Evolutionary conservation across 2,329 filamentous ascomycete species (phyloP), one percentile per base, ranked within the genome.

Genomic region (Cladosporium sp.): DNA sequence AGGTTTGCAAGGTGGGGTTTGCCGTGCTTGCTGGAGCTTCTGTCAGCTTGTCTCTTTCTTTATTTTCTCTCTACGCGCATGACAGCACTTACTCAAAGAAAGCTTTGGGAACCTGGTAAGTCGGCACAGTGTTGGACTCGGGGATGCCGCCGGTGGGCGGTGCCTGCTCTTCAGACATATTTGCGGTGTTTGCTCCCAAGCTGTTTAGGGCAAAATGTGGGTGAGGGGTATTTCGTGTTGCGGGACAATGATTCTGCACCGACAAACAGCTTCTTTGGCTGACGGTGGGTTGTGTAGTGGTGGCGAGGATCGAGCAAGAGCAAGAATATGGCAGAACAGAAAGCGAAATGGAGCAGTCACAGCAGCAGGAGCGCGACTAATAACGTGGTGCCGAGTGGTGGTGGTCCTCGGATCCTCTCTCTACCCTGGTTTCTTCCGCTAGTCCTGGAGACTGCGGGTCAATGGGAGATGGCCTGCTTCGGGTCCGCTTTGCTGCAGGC

Each of bases 61-160:
- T 17, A 20, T 42, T 15, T 35, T 42, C 22, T 20, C 8, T 32
- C 10, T 25, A 17, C 20, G 37, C 51, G 57, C 22, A 34, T 17
- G 34, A 17, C 32, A 50, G 15, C 7, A 67, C 71, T 66, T 60
- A 73, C 71, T 77, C 72, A 67, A 75, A 73, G 70, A 80, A 80
- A n/a, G 75, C 76, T 62, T 83, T 75, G 61, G 83, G 83, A 50
- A 85, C 80, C 69, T 83, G 78, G 74, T 77, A 90, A 19, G 88
- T 91, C 74, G 90, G 86, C 66, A 91, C 87, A 70, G 86, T 76
- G 74, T 91, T 88, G 69, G 88, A 87, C 79, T 91, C 89, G 61
- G 81, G 80, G 68, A 91, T 88, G 67, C 89, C 86, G 48, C 49
- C 57, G 50, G 61, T 58, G 58, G 66, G 60, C 32, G 75, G 74